These are phyloP conservation scores for Rhododendron ferrugineum DNA, from an alignment of 148 eudicot genomes.

Conservation along the genomic window DNA sequence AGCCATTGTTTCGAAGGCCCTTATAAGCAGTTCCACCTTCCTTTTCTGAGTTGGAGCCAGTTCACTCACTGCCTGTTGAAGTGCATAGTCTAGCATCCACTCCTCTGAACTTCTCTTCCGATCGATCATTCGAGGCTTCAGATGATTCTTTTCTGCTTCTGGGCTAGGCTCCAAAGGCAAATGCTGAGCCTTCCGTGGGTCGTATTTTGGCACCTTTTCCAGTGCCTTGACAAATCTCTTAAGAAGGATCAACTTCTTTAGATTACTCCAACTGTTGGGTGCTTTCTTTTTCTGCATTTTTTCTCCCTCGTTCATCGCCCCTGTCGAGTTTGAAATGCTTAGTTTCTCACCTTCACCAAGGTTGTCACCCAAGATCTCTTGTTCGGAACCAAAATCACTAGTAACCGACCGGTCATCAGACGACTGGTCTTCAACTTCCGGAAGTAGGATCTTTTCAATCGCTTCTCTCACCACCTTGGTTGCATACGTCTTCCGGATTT, in stretches of 20 bases:
- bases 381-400: slow-evolving; percentile 20
- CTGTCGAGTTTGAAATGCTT: slow-evolving; percentile 1
- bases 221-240: slow-evolving; percentile 66
- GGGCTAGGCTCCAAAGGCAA: slow-evolving; percentile 33
- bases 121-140: slow-evolving; percentile 47
- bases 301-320: slow-evolving; percentile 13
- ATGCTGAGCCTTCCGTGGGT: slow-evolving; percentile 32
- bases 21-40: slow-evolving; percentile 66
- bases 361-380: slow-evolving; percentile 20
- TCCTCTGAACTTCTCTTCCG: slow-evolving; percentile 58
- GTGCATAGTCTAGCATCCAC: slow-evolving; percentile 96
- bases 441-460: slow-evolving; percentile 64
- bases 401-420: slow-evolving; percentile 33
- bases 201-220: slow-evolving; percentile 59
- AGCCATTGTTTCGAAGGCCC: slow-evolving; percentile 74
- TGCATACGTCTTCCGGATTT: slow-evolving; percentile 55
- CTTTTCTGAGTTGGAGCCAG: slow-evolving; percentile 78
- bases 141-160: slow-evolving; percentile 48
- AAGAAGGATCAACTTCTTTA: slow-evolving; percentile 57
- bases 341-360: slow-evolving; percentile 16
- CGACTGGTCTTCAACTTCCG: slow-evolving; percentile 55
- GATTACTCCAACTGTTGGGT: slow-evolving; percentile 54
- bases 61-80: slow-evolving; percentile 62
- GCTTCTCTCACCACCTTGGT: slow-evolving; percentile 79
- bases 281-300: slow-evolving; percentile 25